phyloP scores from a whole-genome alignment of 106 monocot genomes.

The Vanilla planifolia region DNA sequence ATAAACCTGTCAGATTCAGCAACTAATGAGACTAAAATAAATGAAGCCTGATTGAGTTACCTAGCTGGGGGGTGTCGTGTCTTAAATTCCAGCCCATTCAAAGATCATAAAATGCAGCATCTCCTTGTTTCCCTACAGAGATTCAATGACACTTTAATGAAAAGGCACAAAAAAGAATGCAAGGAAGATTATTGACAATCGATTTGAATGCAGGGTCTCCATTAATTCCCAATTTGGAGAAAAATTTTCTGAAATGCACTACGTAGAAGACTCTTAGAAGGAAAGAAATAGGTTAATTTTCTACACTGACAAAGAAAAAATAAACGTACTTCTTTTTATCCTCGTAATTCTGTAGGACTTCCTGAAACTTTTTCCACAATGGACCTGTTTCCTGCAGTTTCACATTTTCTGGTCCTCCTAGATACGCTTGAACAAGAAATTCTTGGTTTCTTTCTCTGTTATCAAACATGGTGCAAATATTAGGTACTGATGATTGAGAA shows the following conservation, averaged over 20 bases:
- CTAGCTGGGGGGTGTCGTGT: neutral
- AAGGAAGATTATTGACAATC: neutral
- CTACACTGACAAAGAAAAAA: neutral
- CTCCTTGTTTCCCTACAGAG: slow-evolving; percentile 24
- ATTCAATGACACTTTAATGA: slow-evolving; percentile 4
- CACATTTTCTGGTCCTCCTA: slow-evolving; percentile 80
- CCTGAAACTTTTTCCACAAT: slow-evolving; percentile 62
- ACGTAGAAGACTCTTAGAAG: neutral
- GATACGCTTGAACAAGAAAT: slow-evolving; percentile 84
- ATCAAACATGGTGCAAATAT: neutral
- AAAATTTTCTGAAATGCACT: neutral
- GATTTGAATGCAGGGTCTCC: too few relatives aligned
- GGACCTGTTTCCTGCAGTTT: slow-evolving; percentile 75
- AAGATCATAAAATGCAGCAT: slow-evolving; percentile 49
- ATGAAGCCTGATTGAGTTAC: neutral
- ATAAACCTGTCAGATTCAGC: too few relatives aligned
- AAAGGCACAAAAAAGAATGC: neutral
- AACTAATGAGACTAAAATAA: neutral
- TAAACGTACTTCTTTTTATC: slow-evolving; percentile 39
- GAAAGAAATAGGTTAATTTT: neutral
- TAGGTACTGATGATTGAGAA: neutral
- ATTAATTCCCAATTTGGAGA: too few relatives aligned
- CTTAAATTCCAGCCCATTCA: neutral
- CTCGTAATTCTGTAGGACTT: slow-evolving; percentile 44
- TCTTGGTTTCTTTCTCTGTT: slow-evolving; percentile 64